phyloP scores from a whole-genome alignment of 2,329 filamentous ascomycete species.

The Helicocarpus griseus region DNA sequence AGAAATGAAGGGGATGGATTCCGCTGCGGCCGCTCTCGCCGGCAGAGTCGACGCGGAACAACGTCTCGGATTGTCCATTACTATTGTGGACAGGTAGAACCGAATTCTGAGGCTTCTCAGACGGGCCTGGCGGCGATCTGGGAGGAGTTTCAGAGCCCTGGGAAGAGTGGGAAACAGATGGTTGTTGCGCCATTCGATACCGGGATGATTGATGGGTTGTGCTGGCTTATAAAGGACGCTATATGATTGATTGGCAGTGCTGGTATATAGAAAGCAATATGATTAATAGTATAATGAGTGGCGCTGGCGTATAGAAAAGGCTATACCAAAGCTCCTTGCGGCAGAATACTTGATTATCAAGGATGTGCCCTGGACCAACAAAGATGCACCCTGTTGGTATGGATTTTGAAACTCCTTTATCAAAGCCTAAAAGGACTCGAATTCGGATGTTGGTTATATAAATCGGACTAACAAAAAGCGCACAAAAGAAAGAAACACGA shows the following conservation, averaged over 20 bases:
- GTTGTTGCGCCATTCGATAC: neutral
- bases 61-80: constrained; percentile 13
- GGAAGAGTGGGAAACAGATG: neutral
- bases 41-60: constrained; percentile 28
- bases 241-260: too few relatives aligned
- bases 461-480: too few relatives aligned
- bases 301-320: neutral
- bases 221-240: neutral
- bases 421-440: too few relatives aligned
- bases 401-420: too few relatives aligned
- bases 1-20: constrained; percentile 54
- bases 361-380: too few relatives aligned
- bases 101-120: neutral
- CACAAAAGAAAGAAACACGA: too few relatives aligned
- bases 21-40: constrained; percentile 62
- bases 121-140: neutral
- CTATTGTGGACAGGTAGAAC: constrained; percentile 18
- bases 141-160: neutral
- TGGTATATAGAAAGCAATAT: too few relatives aligned
- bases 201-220: neutral
- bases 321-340: too few relatives aligned
- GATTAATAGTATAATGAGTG: too few relatives aligned
- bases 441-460: too few relatives aligned
- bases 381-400: too few relatives aligned
- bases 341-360: too few relatives aligned